Conservation (phyloP, 148 eudicot species). For the Persicaria maculosa region DNA sequence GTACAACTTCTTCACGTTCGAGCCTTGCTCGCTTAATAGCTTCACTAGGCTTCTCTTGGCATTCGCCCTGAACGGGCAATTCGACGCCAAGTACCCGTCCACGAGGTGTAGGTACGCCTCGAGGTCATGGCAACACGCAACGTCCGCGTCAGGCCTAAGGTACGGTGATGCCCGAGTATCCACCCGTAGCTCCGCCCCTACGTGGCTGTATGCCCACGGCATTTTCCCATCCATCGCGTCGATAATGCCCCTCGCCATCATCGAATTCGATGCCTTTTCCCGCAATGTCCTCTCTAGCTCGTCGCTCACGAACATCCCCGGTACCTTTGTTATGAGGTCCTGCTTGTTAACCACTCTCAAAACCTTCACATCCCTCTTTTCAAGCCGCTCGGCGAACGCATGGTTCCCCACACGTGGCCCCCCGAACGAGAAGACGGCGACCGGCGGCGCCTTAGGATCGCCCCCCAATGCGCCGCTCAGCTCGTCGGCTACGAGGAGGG, state of each 20-base stretch:
- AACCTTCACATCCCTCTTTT: slow-evolving; percentile 47
- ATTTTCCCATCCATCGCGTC: slow-evolving; percentile 44
- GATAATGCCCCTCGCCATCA: slow-evolving; percentile 13
- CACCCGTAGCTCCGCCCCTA: slow-evolving; percentile 58
- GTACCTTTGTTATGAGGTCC: slow-evolving; percentile 71
- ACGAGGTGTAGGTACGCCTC: slow-evolving; percentile 84
- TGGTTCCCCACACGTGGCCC: slow-evolving; percentile 85
- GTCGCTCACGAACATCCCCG: slow-evolving; percentile 82
- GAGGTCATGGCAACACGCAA: slow-evolving; percentile 86
- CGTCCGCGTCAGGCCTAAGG: slow-evolving; percentile 70
- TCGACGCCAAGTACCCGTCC: slow-evolving; percentile 58
- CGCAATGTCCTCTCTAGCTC: slow-evolving; percentile 45
- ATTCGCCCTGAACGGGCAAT: slow-evolving; percentile 65
- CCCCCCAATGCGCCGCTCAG: slow-evolving; percentile 23
- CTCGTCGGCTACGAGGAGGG: slow-evolving; percentile 76
- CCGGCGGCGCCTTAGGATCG: slow-evolving; percentile 31
- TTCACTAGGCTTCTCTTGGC: slow-evolving; percentile 70
- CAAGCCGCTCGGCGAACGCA: slow-evolving; percentile 39
- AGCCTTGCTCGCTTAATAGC: slow-evolving; percentile 60
- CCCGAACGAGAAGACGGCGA: slow-evolving; percentile 87
- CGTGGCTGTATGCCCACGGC: slow-evolving; percentile 82
- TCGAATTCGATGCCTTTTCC: slow-evolving; percentile 16
- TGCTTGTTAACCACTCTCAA: slow-evolving; percentile 74
- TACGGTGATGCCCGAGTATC: slow-evolving; percentile 80
- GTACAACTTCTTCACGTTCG: slow-evolving; percentile 76